Evolutionary conservation across 2,329 filamentous ascomycete species (phyloP).

Genomic region (Hypomyces perniciosus): DNA sequence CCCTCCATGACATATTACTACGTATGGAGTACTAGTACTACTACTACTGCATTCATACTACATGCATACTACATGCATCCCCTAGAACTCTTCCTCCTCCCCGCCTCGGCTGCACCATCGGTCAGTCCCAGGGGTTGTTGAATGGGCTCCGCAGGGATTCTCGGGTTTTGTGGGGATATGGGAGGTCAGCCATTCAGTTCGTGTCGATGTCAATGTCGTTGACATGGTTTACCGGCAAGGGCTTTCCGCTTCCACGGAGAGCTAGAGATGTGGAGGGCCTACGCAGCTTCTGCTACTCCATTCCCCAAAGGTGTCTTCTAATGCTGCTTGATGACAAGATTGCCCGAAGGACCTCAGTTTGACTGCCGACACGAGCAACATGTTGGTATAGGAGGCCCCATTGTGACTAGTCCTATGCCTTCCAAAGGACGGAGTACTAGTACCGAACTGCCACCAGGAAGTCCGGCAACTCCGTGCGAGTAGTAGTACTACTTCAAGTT

Average conservation of each 20-base stretch:
- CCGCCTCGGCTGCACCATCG: background rate
- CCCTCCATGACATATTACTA: too few species aligned
- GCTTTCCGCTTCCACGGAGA: slow-evolving; percentile 26
- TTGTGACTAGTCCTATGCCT: too few species aligned
- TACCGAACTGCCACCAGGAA: background rate
- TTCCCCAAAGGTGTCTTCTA: background rate
- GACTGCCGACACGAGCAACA: too few species aligned
- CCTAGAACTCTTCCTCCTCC: too few species aligned
- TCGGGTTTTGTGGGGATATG: slow-evolving; percentile 2
- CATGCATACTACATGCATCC: too few species aligned
- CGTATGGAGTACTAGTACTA: too few species aligned
- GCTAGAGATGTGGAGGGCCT: background rate
- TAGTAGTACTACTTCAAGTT: too few species aligned
- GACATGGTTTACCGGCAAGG: slow-evolving; percentile 22
- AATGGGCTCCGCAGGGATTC: slow-evolving; percentile 1
- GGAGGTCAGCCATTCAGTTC: background rate
- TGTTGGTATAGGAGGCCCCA: too few species aligned
- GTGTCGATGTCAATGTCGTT: slow-evolving; percentile 10
- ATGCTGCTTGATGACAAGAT: too few species aligned
- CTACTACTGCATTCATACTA: too few species aligned
- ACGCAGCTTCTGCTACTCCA: background rate
- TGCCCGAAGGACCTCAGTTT: too few species aligned
- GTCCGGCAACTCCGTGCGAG: too few species aligned
- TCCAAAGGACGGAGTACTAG: background rate
- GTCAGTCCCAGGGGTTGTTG: background rate